phyloP scores from a whole-genome alignment of 2,329 filamentous ascomycete species.

The Thielaviopsis populi region DNA sequence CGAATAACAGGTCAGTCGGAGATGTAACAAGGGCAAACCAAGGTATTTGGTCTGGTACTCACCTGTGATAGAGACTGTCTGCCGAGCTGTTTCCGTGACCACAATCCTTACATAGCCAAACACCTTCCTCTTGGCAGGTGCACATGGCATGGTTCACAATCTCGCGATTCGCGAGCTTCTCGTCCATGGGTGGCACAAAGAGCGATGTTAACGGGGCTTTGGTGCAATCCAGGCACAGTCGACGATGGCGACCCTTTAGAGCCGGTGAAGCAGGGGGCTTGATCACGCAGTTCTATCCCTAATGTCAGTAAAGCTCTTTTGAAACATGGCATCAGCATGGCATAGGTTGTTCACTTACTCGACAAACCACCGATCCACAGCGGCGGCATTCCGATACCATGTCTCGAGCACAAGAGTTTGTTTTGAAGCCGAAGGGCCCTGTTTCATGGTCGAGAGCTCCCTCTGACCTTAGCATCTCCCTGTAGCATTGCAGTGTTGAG shows the following conservation, averaged over 20 bases:
- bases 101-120: conserved; percentile 80
- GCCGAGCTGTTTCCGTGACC: conserved; percentile 52
- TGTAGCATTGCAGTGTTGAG: conserved; percentile 65
- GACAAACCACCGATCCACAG: conserved; percentile 64
- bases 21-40: not conserved
- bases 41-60: conserved; percentile 21
- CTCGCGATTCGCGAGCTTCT: conserved; percentile 34
- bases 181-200: conserved; percentile 29
- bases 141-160: conserved; percentile 42
- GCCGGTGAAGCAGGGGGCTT: conserved; percentile 58
- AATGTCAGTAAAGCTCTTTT: not conserved
- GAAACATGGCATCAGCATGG: not conserved
- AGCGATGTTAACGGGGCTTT: conserved; percentile 51
- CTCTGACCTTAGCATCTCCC: conserved; percentile 45
- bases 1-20: not conserved
- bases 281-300: conserved; percentile 65
- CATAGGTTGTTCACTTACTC: conserved; percentile 40
- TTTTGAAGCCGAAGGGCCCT: conserved; percentile 49
- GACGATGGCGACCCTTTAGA: conserved; percentile 61
- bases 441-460: conserved; percentile 29
- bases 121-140: conserved; percentile 37
- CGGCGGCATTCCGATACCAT: conserved; percentile 71
- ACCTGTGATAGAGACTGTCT: conserved; percentile 46
- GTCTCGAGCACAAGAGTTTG: conserved; percentile 69
- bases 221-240: conserved; percentile 63